phyloP scores from a whole-genome alignment of 2,329 filamentous ascomycete species.

The Gnomoniopsis smithogilvyi region DNA sequence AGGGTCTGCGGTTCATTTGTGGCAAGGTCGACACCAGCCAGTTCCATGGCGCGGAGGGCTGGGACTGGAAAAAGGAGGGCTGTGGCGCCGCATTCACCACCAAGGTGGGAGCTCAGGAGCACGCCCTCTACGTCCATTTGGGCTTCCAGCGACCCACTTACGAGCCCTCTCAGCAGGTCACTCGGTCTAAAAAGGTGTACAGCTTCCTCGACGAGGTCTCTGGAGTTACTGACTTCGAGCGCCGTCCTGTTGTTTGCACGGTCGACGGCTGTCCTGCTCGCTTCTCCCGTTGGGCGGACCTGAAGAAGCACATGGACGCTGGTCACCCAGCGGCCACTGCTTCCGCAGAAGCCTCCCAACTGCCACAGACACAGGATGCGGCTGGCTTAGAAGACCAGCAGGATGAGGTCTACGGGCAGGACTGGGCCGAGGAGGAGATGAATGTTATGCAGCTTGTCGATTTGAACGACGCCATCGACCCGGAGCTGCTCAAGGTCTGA shows the following conservation, averaged over 20 bases:
- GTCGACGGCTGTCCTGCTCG: conserved; percentile 38
- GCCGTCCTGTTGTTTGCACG: conserved; percentile 41
- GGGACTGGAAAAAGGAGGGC: conserved; percentile 59
- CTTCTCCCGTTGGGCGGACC: conserved; percentile 50
- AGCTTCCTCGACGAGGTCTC: conserved; percentile 41
- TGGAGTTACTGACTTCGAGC: conserved; percentile 36
- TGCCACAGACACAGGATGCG: not conserved
- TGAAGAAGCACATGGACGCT: conserved; percentile 41
- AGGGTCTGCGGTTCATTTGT: conserved; percentile 76
- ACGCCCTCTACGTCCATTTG: conserved; percentile 79
- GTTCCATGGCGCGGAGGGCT: conserved; percentile 57
- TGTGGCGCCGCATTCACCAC: conserved; percentile 75
- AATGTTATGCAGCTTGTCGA: conserved; percentile 25
- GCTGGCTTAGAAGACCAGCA: not conserved
- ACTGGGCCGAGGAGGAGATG: conserved; percentile 24
- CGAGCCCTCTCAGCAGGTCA: not conserved
- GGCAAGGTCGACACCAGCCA: conserved; percentile 61
- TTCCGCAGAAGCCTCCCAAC: conserved; percentile 16
- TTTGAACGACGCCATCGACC: conserved; percentile 15
- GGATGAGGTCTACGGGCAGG: conserved; percentile 15
- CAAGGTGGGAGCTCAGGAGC: conserved; percentile 77
- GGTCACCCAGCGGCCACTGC: conserved; percentile 23
- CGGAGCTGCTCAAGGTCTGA: not conserved
- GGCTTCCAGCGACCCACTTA: conserved; percentile 46
- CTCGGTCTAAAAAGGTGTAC: conserved; percentile 7